A percentile compares a stretch with the other conserved stretches of the same genome.
Conservation (phyloP, 352 stramenopile species). For the Pythium rhizo-oryzae region DNA sequence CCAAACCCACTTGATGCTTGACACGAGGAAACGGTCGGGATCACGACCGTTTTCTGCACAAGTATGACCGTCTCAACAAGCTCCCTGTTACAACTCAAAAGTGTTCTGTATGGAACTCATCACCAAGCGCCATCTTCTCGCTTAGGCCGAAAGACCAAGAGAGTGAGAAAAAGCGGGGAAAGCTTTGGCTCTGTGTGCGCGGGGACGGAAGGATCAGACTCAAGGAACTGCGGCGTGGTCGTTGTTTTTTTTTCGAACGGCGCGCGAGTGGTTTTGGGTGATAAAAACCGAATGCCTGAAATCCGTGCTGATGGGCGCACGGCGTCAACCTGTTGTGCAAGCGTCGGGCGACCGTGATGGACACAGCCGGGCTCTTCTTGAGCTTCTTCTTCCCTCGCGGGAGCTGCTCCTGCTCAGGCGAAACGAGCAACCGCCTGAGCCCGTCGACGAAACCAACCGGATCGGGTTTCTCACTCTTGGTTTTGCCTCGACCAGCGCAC, state of each 20-base stretch:
- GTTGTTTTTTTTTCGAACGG: background rate
- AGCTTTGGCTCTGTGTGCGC: background rate
- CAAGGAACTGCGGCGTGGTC: background rate
- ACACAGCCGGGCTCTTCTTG: background rate
- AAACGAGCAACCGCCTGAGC: background rate
- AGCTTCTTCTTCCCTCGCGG: background rate
- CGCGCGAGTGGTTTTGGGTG: background rate
- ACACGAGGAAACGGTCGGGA: no score
- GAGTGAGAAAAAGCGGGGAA: background rate
- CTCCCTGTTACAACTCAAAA: no score
- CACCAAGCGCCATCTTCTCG: no score
- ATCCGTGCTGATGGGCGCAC: background rate
- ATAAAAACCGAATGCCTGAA: background rate
- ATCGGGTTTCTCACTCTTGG: constrained; percentile 14
- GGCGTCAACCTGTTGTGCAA: constrained; percentile 1
- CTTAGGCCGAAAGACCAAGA: background rate
- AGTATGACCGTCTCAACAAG: no score
- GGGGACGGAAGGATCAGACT: background rate
- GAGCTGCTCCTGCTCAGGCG: constrained; percentile 2
- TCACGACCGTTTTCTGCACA: no score
- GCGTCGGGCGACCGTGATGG: background rate
- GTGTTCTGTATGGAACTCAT: no score
- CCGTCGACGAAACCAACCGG: background rate
- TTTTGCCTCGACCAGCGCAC: constrained; percentile 16
- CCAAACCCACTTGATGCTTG: no score